phyloP scores from a whole-genome alignment of 1,139 yeast genomes.

The Blastobotrys capitulatus region DNA sequence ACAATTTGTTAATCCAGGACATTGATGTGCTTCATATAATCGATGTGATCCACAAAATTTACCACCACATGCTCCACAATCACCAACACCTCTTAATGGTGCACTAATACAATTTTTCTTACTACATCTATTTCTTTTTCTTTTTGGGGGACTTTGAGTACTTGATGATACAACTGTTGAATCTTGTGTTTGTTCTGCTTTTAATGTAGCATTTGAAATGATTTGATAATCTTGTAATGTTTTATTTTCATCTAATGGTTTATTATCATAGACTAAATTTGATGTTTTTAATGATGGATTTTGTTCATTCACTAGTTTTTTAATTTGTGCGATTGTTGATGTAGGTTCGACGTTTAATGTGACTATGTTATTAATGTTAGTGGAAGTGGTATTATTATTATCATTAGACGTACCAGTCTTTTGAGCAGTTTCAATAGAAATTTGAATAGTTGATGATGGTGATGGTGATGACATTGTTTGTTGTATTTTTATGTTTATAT shows the following conservation, averaged over 20 bases:
- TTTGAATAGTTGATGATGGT: constrained; percentile 11
- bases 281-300: constrained; percentile 17
- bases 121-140: constrained; percentile 59
- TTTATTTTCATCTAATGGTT: constrained; percentile 75
- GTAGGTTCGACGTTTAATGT: constrained; percentile 25
- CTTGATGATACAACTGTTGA: constrained; percentile 11
- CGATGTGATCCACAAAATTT: constrained; percentile 86
- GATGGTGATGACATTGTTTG: too few species aligned
- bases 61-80: constrained; percentile 80
- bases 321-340: constrained; percentile 31
- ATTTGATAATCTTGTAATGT: constrained; percentile 75
- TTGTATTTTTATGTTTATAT: background rate
- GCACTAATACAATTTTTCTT: constrained; percentile 56
- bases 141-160: constrained; percentile 31
- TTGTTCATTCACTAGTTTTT: constrained; percentile 25
- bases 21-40: constrained; percentile 76
- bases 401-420: constrained; percentile 13
- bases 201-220: constrained; percentile 67
- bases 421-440: constrained; percentile 13
- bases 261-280: constrained; percentile 41
- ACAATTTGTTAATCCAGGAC: constrained; percentile 73
- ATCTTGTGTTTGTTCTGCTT: constrained; percentile 10
- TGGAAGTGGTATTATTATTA: background rate
- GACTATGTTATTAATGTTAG: constrained; percentile 7
- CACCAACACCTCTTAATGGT: constrained; percentile 81